Percentiles rank a stretch among this genome's conserved stretches.
Evolutionary conservation across 495 filamentous ascomycete species (phyloP).

Genomic region (Aspergillus cavernicola): DNA sequence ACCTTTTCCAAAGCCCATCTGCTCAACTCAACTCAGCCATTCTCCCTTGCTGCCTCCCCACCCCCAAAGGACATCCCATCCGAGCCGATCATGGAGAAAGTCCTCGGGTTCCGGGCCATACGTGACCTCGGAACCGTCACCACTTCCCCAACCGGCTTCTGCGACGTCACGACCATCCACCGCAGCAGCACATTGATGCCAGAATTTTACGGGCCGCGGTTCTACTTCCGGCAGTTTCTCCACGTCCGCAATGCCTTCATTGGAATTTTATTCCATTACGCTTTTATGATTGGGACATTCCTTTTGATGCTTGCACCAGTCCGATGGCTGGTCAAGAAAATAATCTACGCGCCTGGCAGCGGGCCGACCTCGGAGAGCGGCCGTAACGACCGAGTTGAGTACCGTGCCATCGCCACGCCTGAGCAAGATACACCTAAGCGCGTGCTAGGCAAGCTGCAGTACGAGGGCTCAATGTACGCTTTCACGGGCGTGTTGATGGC

Average conservation of each 20-base stretch:
- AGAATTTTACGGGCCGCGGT: constrained; percentile 66
- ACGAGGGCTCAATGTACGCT: constrained; percentile 61
- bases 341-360: constrained; percentile 62
- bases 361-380: constrained; percentile 59
- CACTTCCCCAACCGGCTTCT: constrained; percentile 52
- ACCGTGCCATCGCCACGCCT: constrained; percentile 60
- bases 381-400: constrained; percentile 57
- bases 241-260: constrained; percentile 55
- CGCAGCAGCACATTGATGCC: constrained; percentile 73
- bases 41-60: constrained; percentile 60
- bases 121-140: constrained; percentile 66
- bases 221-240: constrained; percentile 68
- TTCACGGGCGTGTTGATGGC: constrained; percentile 65
- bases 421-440: constrained; percentile 48
- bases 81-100: constrained; percentile 31
- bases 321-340: constrained; percentile 48
- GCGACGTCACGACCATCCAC: constrained; percentile 67
- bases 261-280: constrained; percentile 56
- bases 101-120: constrained; percentile 60
- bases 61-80: constrained; percentile 35
- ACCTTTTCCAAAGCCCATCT: constrained; percentile 57
- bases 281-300: constrained; percentile 46
- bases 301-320: constrained; percentile 54
- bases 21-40: constrained; percentile 53
- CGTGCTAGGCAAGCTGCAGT: constrained; percentile 57